These are phyloP conservation scores for Neophaeococcomyces mojaviensis DNA, from an alignment of 2,329 filamentous ascomycete genomes.

Conservation along the genomic window DNA sequence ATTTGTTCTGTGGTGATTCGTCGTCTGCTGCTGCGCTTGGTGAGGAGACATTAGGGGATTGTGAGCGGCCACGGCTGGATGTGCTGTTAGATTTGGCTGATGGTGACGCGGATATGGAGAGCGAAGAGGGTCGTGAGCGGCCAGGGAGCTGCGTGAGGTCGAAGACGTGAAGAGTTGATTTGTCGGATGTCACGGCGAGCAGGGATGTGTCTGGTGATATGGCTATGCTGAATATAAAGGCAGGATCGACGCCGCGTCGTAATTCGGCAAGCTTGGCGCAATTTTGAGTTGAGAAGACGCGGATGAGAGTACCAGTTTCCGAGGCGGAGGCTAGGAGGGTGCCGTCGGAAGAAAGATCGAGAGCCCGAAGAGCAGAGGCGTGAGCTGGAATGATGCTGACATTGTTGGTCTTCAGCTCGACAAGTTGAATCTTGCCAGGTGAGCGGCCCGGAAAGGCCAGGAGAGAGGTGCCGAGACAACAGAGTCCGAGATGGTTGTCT, in stretches of 20 bases:
- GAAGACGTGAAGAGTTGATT: constrained; percentile 90
- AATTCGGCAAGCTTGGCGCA: constrained; percentile 77
- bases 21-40: constrained; percentile 39
- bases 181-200: constrained; percentile 90
- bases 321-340: constrained; percentile 82
- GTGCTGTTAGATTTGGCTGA: constrained; percentile 29
- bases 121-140: constrained; percentile 39
- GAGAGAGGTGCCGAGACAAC: constrained; percentile 64
- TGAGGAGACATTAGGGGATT: constrained; percentile 17
- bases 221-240: constrained; percentile 76
- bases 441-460: constrained; percentile 84
- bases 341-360: constrained; percentile 73
- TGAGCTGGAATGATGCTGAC: constrained; percentile 94
- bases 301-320: constrained; percentile 81
- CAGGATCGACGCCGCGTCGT: constrained; percentile 79
- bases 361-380: constrained; percentile 65
- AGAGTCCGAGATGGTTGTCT: constrained; percentile 74
- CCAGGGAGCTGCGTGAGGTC: constrained; percentile 53
- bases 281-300: constrained; percentile 72
- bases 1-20: constrained; percentile 51
- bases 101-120: constrained; percentile 27
- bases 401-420: constrained; percentile 68
- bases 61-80: constrained; percentile 24
- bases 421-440: constrained; percentile 78
- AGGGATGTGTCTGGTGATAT: constrained; percentile 76